Conservation (phyloP, 805 yeast species). For the Pichia heedii region DNA sequence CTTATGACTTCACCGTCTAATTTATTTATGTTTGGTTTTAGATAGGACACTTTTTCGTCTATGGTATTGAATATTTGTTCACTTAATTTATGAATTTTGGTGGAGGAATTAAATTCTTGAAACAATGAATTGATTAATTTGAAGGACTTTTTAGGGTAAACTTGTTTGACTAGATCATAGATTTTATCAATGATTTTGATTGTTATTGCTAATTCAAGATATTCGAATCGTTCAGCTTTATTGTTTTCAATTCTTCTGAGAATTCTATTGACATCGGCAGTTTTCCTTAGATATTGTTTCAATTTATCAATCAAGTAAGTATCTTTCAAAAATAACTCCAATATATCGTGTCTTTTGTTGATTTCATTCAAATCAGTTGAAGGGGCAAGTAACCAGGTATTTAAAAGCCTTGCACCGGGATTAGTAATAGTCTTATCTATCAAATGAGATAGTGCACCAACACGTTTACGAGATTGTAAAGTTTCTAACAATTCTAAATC, state of each 20-base stretch:
- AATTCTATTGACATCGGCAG: conserved; percentile 52
- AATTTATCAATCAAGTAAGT: conserved; percentile 24
- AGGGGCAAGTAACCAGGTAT: conserved; percentile 80
- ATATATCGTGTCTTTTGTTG: conserved; percentile 43
- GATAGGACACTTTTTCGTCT: conserved; percentile 13
- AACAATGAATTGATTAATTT: conserved; percentile 16
- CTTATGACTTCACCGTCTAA: conserved; percentile 20
- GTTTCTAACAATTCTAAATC: conserved; percentile 65
- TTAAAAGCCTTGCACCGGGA: conserved; percentile 72
- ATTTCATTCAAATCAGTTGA: conserved; percentile 52
- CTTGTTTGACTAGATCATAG: conserved; percentile 10
- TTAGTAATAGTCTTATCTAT: conserved; percentile 69
- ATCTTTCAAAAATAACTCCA: conserved; percentile 33
- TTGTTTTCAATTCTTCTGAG: conserved; percentile 47
- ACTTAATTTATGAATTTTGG: conserved; percentile 15
- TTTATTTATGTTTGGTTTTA: conserved; percentile 12
- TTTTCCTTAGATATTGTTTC: conserved; percentile 30
- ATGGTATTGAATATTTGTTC: conserved; percentile 24
- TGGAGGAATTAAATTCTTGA: conserved; percentile 10
- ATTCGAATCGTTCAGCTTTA: conserved; percentile 23
- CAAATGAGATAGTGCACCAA: conserved; percentile 64
- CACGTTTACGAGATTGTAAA: conserved; percentile 43
- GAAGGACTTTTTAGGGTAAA: conserved; percentile 3
- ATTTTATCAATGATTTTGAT: conserved; percentile 24
- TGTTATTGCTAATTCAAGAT: conserved; percentile 23